Evolutionary conservation across 2,329 filamentous ascomycete species (phyloP), one percentile per base, ranked within the genome.

Genomic region (Arthrobotrys entomopaga): DNA sequence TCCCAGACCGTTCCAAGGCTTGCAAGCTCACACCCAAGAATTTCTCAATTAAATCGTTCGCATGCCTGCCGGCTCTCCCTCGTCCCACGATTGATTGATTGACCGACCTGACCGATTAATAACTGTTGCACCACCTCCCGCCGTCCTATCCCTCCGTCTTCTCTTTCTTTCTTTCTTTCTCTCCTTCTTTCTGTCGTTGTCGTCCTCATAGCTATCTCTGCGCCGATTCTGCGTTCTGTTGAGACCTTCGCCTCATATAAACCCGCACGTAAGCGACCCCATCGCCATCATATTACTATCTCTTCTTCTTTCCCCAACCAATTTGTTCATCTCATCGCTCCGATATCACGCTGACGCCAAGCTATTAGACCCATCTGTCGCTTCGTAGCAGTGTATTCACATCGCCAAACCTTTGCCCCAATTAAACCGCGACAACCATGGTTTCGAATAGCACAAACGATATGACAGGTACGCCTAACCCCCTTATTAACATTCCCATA

Each of bases 1-100:
- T 34, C 29, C 5, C 29, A 34, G 7, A 34, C 29, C 6, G 29
- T 34, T 34, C 29, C 29, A 34, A 34, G 29, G 29, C 29, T 34
- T 34, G 29, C 29, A 34, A n/a, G n/a, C n/a, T n/a, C n/a, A n/a
- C n/a, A n/a, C n/a, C 66, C 67, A 72, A 72, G 67, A 72, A 72
- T 71, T 71, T 65, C 56, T 34, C 29, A 34, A 34, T 34, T 34
- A 34, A 34, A 34, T 34, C 29, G 10, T 34, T 6, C 29, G 42
- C 58, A 71, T 53, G 57, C 56, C 54, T 40, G 56, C 50, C 59
- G 46, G 59, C 46, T 38, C 42, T 43, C n/a, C 40, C 46, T 49
- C 26, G 46, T 38, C 19, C 53, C 29, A 46, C 56, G 46, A 53
- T 56, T 46, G 42, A 34, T 34, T 34, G 29, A 34, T 10, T 34